phyloP scores from a whole-genome alignment of 2,329 filamentous ascomycete genomes.

The Pseudonectria foliicola region DNA sequence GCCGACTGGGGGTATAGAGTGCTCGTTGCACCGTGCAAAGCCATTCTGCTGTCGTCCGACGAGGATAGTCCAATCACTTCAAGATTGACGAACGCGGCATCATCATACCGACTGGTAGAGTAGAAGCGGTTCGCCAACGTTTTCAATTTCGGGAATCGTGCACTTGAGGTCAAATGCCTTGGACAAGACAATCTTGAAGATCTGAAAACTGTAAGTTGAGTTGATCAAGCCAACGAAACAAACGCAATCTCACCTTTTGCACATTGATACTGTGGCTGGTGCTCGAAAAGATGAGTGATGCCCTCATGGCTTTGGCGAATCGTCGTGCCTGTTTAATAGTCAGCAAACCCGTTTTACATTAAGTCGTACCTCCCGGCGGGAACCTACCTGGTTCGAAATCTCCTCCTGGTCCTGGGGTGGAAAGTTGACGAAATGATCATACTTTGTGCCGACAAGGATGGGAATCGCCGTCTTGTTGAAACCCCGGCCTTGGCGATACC shows the following conservation, averaged over 20 bases:
- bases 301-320: slow-evolving; percentile 97
- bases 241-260: slow-evolving; percentile 62
- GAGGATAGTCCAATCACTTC: too few relatives aligned
- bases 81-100: background rate
- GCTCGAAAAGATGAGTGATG: slow-evolving; percentile 94
- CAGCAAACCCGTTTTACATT: background rate
- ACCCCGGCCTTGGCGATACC: slow-evolving; percentile 93
- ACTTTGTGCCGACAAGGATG: slow-evolving; percentile 94
- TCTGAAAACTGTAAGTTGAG: slow-evolving; percentile 45
- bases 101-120: slow-evolving; percentile 65
- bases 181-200: slow-evolving; percentile 98
- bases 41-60: too few relatives aligned
- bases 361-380: background rate
- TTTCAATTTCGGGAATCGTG: slow-evolving; percentile 98
- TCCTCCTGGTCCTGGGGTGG: slow-evolving; percentile 96
- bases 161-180: slow-evolving; percentile 99
- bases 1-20: too few relatives aligned
- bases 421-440: slow-evolving; percentile 99
- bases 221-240: slow-evolving; percentile 2
- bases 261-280: slow-evolving; percentile 99
- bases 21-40: too few relatives aligned
- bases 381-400: slow-evolving; percentile 81
- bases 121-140: slow-evolving; percentile 89
- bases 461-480: slow-evolving; percentile 99
- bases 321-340: slow-evolving; percentile 64